These are phyloP conservation scores for Pyrenochaeta sp. DNA, from an alignment of 2,329 filamentous ascomycete species.

Conservation along the genomic window DNA sequence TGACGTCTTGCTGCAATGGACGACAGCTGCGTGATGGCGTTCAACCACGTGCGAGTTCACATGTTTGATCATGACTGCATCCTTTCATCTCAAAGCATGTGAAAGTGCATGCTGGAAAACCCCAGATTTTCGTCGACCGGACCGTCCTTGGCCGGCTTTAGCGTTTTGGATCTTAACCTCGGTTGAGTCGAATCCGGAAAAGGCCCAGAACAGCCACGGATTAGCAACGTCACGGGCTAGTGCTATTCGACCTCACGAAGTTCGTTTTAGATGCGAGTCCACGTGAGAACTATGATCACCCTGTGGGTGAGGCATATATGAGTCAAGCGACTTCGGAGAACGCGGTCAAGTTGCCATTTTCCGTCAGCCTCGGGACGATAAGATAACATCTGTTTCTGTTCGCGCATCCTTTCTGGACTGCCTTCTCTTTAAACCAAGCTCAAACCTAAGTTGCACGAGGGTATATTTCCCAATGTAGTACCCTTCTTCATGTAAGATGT, in stretches of 20 bases:
- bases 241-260: background rate
- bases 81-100: slow-evolving; percentile 33
- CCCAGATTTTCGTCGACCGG: slow-evolving; percentile 15
- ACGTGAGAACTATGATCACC: slow-evolving; percentile 8
- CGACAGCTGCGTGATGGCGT: slow-evolving; percentile 17
- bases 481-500: too few relatives aligned
- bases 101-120: slow-evolving; percentile 28
- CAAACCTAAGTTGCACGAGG: too few relatives aligned
- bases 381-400: too few relatives aligned
- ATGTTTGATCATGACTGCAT: slow-evolving; percentile 27
- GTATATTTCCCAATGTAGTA: too few relatives aligned
- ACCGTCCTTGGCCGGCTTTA: slow-evolving; percentile 6
- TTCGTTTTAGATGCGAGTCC: slow-evolving; percentile 3
- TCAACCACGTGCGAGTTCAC: slow-evolving; percentile 38
- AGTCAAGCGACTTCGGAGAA: slow-evolving; percentile 2
- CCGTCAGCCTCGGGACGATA: too few relatives aligned
- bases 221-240: slow-evolving; percentile 11
- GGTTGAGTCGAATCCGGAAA: slow-evolving; percentile 17
- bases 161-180: slow-evolving; percentile 16
- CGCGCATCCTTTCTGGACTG: background rate
- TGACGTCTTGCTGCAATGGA: background rate
- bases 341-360: slow-evolving; percentile 5
- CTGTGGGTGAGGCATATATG: slow-evolving; percentile 2
- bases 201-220: slow-evolving; percentile 16
- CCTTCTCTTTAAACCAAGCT: too few relatives aligned